Evolutionary conservation across 257 asterid species (phyloP).

Genomic region (Phtheirospermum japonicum): DNA sequence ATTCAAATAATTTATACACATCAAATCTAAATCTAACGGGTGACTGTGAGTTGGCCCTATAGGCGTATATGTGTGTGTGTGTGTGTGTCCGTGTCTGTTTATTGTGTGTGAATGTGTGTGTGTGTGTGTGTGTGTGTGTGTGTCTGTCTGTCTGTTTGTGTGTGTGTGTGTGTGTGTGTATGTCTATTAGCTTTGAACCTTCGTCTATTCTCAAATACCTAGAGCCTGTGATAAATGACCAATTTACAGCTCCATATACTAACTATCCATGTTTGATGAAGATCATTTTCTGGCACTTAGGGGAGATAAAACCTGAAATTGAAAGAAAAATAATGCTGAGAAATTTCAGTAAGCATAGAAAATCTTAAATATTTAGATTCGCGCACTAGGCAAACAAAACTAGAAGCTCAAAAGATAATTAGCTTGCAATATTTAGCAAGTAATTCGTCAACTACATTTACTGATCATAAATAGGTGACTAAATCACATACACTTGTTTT

Average conservation of each 20-base stretch:
- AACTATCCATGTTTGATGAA: background rate
- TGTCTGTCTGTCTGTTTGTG: too few species aligned
- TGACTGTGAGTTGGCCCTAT: too few species aligned
- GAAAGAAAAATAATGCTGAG: background rate
- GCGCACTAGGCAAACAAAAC: background rate
- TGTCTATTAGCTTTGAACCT: background rate
- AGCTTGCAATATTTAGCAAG: background rate
- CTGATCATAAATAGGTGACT: background rate
- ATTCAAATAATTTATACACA: too few species aligned
- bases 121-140: too few species aligned
- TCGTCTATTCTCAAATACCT: background rate
- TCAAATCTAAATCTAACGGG: too few species aligned
- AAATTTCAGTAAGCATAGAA: too few species aligned
- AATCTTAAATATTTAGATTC: background rate
- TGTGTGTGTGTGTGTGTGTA: too few species aligned
- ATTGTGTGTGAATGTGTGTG: too few species aligned
- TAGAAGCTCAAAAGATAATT: background rate
- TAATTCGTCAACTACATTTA: background rate
- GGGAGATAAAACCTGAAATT: background rate
- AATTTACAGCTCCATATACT: background rate
- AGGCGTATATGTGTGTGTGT: too few species aligned
- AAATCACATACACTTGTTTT: background rate
- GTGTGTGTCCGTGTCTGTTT: too few species aligned
- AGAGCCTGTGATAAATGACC: background rate
- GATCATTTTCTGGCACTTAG: background rate